Evolutionary conservation across 495 filamentous ascomycete species (phyloP), one percentile per base, ranked within the genome.

Genomic region (Penicillium waksmanii): DNA sequence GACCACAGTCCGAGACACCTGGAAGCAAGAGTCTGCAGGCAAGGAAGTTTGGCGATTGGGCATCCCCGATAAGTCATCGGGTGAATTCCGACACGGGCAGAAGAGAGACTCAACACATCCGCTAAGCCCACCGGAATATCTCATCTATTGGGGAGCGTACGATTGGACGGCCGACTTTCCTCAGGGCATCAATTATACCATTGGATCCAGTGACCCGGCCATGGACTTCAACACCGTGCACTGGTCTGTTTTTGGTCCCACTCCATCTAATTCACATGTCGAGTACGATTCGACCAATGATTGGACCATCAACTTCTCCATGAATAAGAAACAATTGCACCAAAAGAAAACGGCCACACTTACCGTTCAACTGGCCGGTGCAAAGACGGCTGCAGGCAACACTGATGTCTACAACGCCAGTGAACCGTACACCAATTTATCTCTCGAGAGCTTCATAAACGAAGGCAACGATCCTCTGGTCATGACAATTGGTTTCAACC

Each of bases 331-430:
- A 19, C 64, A 72, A 47, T 58, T 74, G 1, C 51, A 49, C 13
- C 42, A 60, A 5, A 57, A 47, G 2, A 63, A 64, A 12, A 72
- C 63, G 0, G 80, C 82, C 2, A 85, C 82, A 0, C 71, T 85
- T 43, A 85, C 81, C 3, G 74, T 85, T 18, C 82, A 86, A 62
- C 70, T 85, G 2, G 84, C 82, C 1, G 83, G 78, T 6, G 82
- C 78, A 3, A 85, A 87, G 67, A 83, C 80, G 0, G 84, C 82
- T 2, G 74, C 77, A 1, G 82, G 83, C 0, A 87, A 85, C 63
- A 79, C 83, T 1, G 84, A 85, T 66, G 73, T 79, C 5, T 80
- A 68, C 58, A 83, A 80, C 60, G 64, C 71, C 8, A 65, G 60
- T 1, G 75, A 85, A 63, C 69, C 73, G 10, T 80, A 77, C 56